phyloP scores from a whole-genome alignment of 2,329 filamentous ascomycete species.

The Colletotrichum horii region DNA sequence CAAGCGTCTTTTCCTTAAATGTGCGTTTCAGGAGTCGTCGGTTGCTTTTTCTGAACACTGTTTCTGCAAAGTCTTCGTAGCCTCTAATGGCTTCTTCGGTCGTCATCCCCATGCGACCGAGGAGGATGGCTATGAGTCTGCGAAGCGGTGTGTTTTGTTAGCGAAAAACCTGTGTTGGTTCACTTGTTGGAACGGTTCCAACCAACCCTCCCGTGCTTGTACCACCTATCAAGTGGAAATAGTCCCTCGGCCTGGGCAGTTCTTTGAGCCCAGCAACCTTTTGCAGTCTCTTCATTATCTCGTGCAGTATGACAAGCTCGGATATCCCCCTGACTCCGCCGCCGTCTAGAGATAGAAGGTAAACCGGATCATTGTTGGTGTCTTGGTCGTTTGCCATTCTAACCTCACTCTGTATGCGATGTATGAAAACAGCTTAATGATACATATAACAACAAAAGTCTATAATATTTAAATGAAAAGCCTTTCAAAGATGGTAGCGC shows the following conservation, averaged over 20 bases:
- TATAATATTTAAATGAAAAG: not conserved
- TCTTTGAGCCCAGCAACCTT: slow-evolving; percentile 14
- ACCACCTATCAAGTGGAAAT: slow-evolving; percentile 34
- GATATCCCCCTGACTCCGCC: slow-evolving; percentile 23
- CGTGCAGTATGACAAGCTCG: slow-evolving; percentile 28
- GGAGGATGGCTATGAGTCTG: slow-evolving; percentile 52
- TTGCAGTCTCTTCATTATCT: slow-evolving; percentile 28
- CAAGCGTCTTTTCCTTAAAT: slow-evolving; percentile 30
- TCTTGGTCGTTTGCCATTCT: not conserved
- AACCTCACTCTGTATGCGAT: not conserved
- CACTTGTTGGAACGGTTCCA: not conserved
- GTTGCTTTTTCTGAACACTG: slow-evolving; percentile 38
- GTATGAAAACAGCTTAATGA: not conserved
- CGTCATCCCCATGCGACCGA: slow-evolving; percentile 49
- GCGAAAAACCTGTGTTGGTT: not conserved
- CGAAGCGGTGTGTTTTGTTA: not conserved
- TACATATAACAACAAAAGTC: not conserved
- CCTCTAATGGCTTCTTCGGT: slow-evolving; percentile 45
- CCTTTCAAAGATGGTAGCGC: not conserved
- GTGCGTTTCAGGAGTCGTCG: slow-evolving; percentile 15
- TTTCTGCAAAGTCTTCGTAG: slow-evolving; percentile 41
- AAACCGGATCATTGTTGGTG: not conserved
- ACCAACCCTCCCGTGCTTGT: slow-evolving; percentile 33
- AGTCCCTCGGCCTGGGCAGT: slow-evolving; percentile 28
- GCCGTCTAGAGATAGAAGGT: slow-evolving; percentile 14